Base-by-base conservation (phyloP, 441 rosid species). In the Bruguiera hainesii region DNA sequence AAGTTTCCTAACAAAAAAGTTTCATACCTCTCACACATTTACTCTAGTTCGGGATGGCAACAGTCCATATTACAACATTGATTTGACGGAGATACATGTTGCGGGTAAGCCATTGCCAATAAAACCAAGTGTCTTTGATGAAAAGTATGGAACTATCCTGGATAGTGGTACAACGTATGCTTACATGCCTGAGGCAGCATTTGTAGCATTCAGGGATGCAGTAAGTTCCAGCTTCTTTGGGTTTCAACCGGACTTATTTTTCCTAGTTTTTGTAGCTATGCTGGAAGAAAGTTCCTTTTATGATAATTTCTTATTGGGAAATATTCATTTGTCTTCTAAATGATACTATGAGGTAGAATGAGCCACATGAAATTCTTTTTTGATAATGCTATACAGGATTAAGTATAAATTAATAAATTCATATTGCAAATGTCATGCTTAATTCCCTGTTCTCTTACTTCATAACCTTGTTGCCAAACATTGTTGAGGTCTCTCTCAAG, bases 61-160 rank as follows among this genome's bases (percentile, higher is more conserved):
- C 98, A 91, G 96, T 88, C 91, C 90, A 78, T 89, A 91, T 85
- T 94, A 90, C 86, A 89, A 89, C 75, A 83, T 94, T 79, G 93
- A 91, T 83, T 84, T 89, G 91, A 91, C 81, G 88, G 98, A 81
- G 80, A 79, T 94, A 71, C 91, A 82, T 76, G 91, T 94, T 50
- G 99, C 88, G 56, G 98, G 97, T 79, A 90, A 89, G 87, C 76
- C 70, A 70, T 82, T 91, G 82, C 80, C 81, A 64, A 42, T 94
- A 21, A 78, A 83, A 56, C 78, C 91, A 3, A 80, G 61, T 28
- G 78, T 86, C 57, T 94, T 94, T 80, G 96, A 91, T 72, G 91
- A 85, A 64, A 89, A 85, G 67, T 79, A 84, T 42, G 97, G 98
- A 61, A 86, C 91, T 26, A 82, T 94, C 62, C 60, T 94, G 75